Evolutionary conservation across 2,329 filamentous ascomycete species (phyloP).

Genomic region (Venturia effusa): DNA sequence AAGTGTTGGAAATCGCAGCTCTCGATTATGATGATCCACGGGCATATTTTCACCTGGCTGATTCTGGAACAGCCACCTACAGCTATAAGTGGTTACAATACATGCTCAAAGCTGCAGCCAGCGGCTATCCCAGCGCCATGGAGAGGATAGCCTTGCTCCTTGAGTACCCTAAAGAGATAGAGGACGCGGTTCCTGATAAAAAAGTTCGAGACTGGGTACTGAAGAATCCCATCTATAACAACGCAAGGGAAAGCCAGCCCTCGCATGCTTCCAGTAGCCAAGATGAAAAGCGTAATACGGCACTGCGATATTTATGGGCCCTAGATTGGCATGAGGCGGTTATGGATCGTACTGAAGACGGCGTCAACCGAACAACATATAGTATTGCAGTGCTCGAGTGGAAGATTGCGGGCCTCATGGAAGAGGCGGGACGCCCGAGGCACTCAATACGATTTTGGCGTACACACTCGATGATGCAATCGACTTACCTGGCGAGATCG

Average conservation of each 20-base stretch:
- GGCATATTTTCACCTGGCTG: slow-evolving; percentile 1
- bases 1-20: background rate
- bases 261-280: too few species aligned
- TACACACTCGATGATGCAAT: background rate
- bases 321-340: background rate
- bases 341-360: background rate
- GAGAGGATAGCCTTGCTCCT: background rate
- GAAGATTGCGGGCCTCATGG: background rate
- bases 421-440: background rate
- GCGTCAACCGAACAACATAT: background rate
- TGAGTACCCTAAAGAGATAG: background rate
- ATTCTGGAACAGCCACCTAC: background rate
- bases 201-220: background rate
- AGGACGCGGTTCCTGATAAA: background rate
- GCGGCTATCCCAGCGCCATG: background rate
- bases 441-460: background rate
- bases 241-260: too few species aligned
- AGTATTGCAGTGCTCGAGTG: background rate
- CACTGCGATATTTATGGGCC: background rate
- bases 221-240: background rate
- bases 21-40: background rate
- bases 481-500: background rate
- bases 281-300: background rate
- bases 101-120: slow-evolving; percentile 1
- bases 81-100: slow-evolving; percentile 7